Evolutionary conservation across 2,329 filamentous ascomycete species (phyloP).

Genomic region (Fusarium tjaetaba): DNA sequence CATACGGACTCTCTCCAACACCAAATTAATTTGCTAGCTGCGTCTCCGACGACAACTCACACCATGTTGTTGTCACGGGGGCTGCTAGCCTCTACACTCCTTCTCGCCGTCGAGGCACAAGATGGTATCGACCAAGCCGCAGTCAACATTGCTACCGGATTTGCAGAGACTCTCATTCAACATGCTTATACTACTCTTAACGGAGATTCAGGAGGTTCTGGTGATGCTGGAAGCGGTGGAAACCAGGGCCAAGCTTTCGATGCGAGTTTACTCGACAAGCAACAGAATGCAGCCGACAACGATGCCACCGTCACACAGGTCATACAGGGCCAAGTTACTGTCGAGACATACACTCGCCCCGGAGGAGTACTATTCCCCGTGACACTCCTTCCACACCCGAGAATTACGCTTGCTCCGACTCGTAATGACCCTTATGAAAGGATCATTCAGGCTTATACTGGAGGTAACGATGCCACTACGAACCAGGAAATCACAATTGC

Average conservation of each 20-base stretch:
- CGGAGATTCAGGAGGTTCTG: slow-evolving; percentile 1
- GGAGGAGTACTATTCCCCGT: slow-evolving; percentile 19
- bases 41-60: slow-evolving; percentile 28
- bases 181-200: slow-evolving; percentile 19
- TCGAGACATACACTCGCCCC: slow-evolving; percentile 16
- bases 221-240: slow-evolving; percentile 5
- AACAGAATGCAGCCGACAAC: not conserved
- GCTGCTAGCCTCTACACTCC: slow-evolving; percentile 32
- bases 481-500: slow-evolving; percentile 33
- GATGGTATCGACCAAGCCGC: slow-evolving; percentile 20
- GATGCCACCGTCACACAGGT: slow-evolving; percentile 12
- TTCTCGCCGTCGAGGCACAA: slow-evolving; percentile 27
- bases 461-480: slow-evolving; percentile 17
- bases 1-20: slow-evolving; percentile 10
- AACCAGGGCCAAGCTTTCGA: slow-evolving; percentile 18
- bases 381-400: slow-evolving; percentile 27
- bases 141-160: slow-evolving; percentile 16
- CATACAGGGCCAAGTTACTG: not conserved
- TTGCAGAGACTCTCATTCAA: slow-evolving; percentile 24
- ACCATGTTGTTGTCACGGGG: slow-evolving; percentile 36
- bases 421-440: slow-evolving; percentile 29
- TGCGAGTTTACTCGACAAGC: slow-evolving; percentile 9
- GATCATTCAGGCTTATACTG: slow-evolving; percentile 32
- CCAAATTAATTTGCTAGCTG: slow-evolving; percentile 13
- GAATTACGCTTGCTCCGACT: slow-evolving; percentile 27